Evolutionary conservation across 2,329 filamentous ascomycete genomes (phyloP), one percentile per base, ranked within the genome.

Genomic region (Hyphodiscus sp.): DNA sequence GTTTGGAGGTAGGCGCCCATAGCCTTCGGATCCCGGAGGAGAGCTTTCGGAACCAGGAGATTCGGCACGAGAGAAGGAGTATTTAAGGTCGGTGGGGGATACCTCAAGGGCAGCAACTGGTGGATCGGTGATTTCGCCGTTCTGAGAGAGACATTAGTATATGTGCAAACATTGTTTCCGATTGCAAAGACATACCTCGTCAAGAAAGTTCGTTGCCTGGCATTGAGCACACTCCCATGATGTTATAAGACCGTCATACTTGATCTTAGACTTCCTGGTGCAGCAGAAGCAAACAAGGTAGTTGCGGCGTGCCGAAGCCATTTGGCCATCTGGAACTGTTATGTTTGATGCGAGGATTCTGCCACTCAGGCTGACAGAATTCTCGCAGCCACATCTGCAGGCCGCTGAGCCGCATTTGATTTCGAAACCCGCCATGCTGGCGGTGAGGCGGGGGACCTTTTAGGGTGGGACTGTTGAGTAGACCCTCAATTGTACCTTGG

Each of bases 101-200:
- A 69, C 68, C 47, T 73, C 71, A n/a, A 76, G 79, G 54, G 81
- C 80, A 19, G 78, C 72, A 20, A 84, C 76, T 2, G 89, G 91
- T 23, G 91, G 89, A 69, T 99, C 92, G 52, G 89, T 87, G 60
- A 97, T 94, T 49, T 95, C 84, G 65, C 92, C 92, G 68, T 89
- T 82, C 87, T 94, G 65, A 2, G 55, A 30, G 29, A 20, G 15
- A 29, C 30, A 44, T 55, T 56, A 59, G 54, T 19, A 45, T 47
- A 30, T 50, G 20, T 18, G 13, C 26, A 47, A 20, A 42, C 23
- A 19, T 26, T 45, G 20, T 19, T 16, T 20, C 18, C 29, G 48
- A 42, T 20, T 16, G 19, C 47, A 51, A 41, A 33, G 38, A 67
- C 75, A 55, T 73, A 94, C 91, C 74, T 92, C 79, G 68, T 99